phyloP scores from a whole-genome alignment of 1,284 basidiomycete genomes.

The Rhodotorula sp. region DNA sequence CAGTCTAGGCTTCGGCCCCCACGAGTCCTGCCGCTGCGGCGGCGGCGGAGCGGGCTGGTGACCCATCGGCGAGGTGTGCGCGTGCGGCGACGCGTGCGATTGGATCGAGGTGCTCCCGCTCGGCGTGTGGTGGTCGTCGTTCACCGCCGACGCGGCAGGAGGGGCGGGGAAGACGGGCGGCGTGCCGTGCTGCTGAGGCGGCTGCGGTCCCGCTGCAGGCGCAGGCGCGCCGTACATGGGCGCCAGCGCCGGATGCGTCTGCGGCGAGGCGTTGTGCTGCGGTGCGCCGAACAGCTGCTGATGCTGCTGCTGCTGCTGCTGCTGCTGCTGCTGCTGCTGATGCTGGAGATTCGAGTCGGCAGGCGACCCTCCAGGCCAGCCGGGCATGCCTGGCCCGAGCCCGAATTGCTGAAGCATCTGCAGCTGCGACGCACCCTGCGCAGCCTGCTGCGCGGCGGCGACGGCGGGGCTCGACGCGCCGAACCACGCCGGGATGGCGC shows the following conservation, averaged over 20 bases:
- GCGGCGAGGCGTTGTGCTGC: background rate
- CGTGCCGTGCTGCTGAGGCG: background rate
- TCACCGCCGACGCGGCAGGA: too few relatives aligned
- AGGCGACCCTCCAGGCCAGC: background rate
- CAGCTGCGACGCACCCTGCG: background rate
- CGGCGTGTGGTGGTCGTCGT: background rate
- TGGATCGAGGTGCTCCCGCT: background rate
- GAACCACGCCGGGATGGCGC: slow-evolving; percentile 30
- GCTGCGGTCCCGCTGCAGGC: background rate
- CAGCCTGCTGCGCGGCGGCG: background rate
- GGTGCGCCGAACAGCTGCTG: slow-evolving; percentile 6
- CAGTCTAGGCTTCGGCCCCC: slow-evolving; percentile 28
- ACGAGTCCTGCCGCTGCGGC: slow-evolving; percentile 14
- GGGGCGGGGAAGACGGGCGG: background rate
- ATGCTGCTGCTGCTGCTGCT: slow-evolving; percentile 10
- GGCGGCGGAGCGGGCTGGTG: background rate
- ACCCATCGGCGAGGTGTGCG: background rate
- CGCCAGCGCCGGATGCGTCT: background rate
- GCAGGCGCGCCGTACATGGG: slow-evolving; percentile 17
- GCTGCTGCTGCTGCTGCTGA: slow-evolving; percentile 16
- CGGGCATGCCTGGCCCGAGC: background rate
- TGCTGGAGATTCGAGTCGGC: background rate
- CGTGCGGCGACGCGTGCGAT: background rate
- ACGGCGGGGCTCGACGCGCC: slow-evolving; percentile 2
- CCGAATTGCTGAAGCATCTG: slow-evolving; percentile 8